Evolutionary conservation across 2,329 filamentous ascomycete species (phyloP), one percentile per base, ranked within the genome.

Genomic region (Coniochaeta sp.): DNA sequence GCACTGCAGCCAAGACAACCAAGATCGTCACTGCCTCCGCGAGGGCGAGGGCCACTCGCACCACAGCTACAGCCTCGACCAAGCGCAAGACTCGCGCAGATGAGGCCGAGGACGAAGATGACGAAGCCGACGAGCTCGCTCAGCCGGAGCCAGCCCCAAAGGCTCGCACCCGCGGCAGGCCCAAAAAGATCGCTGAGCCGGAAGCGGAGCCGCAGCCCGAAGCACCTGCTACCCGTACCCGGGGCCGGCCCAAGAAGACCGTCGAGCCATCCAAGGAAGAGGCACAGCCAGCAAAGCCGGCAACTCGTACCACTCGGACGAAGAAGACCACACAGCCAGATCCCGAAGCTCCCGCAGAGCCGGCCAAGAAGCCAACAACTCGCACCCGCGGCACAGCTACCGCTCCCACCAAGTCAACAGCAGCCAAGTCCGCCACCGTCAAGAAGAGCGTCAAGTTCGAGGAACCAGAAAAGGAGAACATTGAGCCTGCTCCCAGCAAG

Each of bases 391-490:
- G 72, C 40, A 71, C 68, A 27, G 58, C 65, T 6, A 63, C 63
- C 4, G 56, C 63, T 14, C 64, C 68, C 30, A 55, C 61, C 2
- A 63, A 51, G 65, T 31, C 67, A 54, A 51, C 66, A 22, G 54
- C 47, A 49, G 51, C 68, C 56, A 78, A 72, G 64, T 65, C 77
- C 16, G 68, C 71, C 5, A 26, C 71, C 4, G 65, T 71, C 30
- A 83, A 79, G 69, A 86, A 84, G 70, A 75, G 72, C 3, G 82
- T 85, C 60, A 82, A 78, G 53, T 85, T 85, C 63, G 74, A 83
- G 61, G 79, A 81, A 58, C 78, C 79, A 3, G 81, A 83, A 62
- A 85, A 86, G 66, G 82, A 86, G 62, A 85, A 85, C 56, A 66
- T 81, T 32, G 63, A 71, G 18, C 18, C 57, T 13, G 58, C 64